Conservation (phyloP, 2,329 filamentous ascomycete species). For the Aspergillus ochraceoroseus region DNA sequence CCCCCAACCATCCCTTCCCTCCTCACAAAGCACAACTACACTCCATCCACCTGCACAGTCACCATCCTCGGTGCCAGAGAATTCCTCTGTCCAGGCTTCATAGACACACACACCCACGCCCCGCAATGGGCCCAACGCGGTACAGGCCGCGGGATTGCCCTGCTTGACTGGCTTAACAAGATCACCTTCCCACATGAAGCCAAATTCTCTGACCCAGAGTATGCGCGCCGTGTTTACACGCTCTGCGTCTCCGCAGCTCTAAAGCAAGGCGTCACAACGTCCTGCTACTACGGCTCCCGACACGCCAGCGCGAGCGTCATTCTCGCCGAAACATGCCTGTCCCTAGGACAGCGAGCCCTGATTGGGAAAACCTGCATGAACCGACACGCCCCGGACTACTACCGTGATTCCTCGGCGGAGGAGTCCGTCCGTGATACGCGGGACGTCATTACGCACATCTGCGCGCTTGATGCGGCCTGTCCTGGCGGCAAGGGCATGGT, state of each 20-base stretch:
- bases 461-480: conserved; percentile 43
- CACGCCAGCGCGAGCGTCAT: conserved; percentile 31
- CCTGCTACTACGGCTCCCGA: conserved; percentile 35
- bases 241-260: conserved; percentile 55
- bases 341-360: conserved; percentile 34
- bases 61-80: conserved; percentile 28
- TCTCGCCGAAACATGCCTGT: conserved; percentile 32
- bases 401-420: conserved; percentile 46
- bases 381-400: conserved; percentile 48
- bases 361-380: conserved; percentile 40
- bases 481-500: conserved; percentile 35
- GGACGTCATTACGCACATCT: conserved; percentile 49
- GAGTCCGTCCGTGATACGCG: conserved; percentile 49
- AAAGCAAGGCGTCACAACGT: conserved; percentile 46
- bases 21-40: conserved; percentile 25
- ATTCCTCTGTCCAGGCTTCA: conserved; percentile 36
- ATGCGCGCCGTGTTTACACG: conserved; percentile 52
- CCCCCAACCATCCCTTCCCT: conserved; percentile 23
- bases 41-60: conserved; percentile 26
- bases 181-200: conserved; percentile 63
- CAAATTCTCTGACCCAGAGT: conserved; percentile 51
- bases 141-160: conserved; percentile 38
- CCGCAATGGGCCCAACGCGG: conserved; percentile 52
- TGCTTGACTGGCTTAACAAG: conserved; percentile 59
- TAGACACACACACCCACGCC: conserved; percentile 66